A percentile compares a stretch with the other conserved stretches of the same genome.
These are phyloP conservation scores for Diaporthe caulivora DNA, from an alignment of 2,329 filamentous ascomycete species.

Conservation along the genomic window DNA sequence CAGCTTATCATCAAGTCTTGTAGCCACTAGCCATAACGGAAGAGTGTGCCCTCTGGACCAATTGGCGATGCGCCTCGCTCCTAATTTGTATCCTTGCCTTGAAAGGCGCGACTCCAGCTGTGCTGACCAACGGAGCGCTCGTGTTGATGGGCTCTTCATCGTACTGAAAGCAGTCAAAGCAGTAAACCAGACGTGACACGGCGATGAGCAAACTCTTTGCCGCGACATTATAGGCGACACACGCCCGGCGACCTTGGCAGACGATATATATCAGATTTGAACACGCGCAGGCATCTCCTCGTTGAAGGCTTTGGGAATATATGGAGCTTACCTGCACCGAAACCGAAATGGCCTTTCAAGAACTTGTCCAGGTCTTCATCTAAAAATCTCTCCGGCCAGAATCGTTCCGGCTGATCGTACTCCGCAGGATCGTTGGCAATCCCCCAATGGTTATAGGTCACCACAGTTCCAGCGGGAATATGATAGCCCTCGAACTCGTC, in stretches of 20 bases:
- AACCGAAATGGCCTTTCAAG: neutral
- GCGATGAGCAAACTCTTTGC: neutral
- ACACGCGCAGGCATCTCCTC: neutral
- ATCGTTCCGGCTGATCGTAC: neutral
- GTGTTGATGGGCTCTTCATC: neutral
- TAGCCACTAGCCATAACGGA: neutral
- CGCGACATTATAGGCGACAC: neutral
- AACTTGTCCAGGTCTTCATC: slow-evolving; percentile 2
- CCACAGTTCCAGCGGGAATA: slow-evolving; percentile 6
- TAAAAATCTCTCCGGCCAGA: slow-evolving; percentile 13
- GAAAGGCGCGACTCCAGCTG: neutral
- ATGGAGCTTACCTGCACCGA: neutral
- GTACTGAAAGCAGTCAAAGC: neutral
- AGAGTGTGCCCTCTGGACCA: neutral
- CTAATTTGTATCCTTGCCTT: neutral
- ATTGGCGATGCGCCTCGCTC: neutral
- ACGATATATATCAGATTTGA: neutral
- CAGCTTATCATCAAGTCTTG: neutral
- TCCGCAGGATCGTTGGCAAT: slow-evolving; percentile 3
- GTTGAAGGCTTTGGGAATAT: neutral
- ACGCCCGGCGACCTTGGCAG: neutral
- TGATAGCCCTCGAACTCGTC: slow-evolving; percentile 5
- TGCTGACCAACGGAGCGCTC: neutral
- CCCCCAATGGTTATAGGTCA: slow-evolving; percentile 7
- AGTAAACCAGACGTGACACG: slow-evolving; percentile 13